phyloP scores from a whole-genome alignment of 2,329 filamentous ascomycete genomes.

The Neopestalotiopsis clavispora region DNA sequence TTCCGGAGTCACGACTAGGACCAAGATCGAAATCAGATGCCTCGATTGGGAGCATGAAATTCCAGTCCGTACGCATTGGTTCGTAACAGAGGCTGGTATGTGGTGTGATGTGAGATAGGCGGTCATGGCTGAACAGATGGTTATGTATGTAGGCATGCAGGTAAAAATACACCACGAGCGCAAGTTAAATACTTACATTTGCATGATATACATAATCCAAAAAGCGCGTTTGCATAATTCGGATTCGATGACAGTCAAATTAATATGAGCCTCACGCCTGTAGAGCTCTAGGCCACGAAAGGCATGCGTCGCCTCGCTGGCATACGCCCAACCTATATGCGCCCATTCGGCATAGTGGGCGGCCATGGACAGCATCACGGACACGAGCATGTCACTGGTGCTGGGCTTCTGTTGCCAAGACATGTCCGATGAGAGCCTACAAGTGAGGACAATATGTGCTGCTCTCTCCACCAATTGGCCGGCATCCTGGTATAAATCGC shows the following conservation, averaged over 20 bases:
- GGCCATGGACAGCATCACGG: constrained; percentile 19
- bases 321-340: constrained; percentile 20
- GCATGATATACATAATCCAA: constrained; percentile 30
- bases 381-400: constrained; percentile 19
- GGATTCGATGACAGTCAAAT: constrained; percentile 13
- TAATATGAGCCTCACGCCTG: constrained; percentile 16
- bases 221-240: constrained; percentile 30
- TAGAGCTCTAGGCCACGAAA: constrained; percentile 17
- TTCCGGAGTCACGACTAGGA: no score
- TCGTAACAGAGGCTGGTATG: constrained; percentile 27
- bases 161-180: no score
- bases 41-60: constrained; percentile 27
- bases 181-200: constrained; percentile 21
- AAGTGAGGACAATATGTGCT: constrained; percentile 16
- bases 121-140: constrained; percentile 21
- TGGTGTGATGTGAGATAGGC: constrained; percentile 24
- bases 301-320: constrained; percentile 22
- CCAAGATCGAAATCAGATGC: constrained; percentile 21
- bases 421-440: constrained; percentile 15
- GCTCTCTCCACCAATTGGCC: constrained; percentile 19
- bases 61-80: constrained; percentile 27
- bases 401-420: constrained; percentile 15
- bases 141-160: not conserved
- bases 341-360: constrained; percentile 20
- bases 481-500: constrained; percentile 13